These are phyloP conservation scores for Vitis labrusca DNA, from an alignment of 164 flowering plant species.

Conservation along the genomic window DNA sequence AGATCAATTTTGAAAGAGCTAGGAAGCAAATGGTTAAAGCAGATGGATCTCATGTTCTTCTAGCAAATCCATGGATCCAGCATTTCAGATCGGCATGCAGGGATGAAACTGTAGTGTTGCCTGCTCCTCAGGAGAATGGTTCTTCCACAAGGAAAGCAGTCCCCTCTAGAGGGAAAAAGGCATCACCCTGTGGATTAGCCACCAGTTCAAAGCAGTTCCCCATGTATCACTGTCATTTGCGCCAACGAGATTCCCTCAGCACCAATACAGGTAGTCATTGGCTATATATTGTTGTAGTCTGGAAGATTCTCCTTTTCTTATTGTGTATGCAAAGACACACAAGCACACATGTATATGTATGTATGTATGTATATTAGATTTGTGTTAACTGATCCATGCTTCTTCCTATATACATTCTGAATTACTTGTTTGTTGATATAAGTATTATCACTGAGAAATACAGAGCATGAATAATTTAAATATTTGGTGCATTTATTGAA, in stretches of 20 bases:
- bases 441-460: background rate
- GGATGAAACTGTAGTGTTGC: conserved; percentile 12
- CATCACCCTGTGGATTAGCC: conserved; percentile 11
- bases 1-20: conserved; percentile 41
- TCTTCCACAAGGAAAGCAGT: conserved; percentile 7
- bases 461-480: background rate
- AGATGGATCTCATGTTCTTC: conserved; percentile 18
- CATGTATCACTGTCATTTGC: conserved; percentile 6
- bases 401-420: background rate
- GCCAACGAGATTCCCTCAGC: conserved; percentile 25
- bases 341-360: too few species aligned
- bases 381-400: background rate
- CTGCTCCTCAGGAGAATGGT: conserved; percentile 18
- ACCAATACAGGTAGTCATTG: conserved; percentile 35
- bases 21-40: conserved; percentile 12
- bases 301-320: background rate
- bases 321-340: background rate
- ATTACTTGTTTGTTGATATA: background rate
- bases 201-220: conserved; percentile 19
- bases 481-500: background rate
- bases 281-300: background rate
- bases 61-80: conserved; percentile 56
- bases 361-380: too few species aligned
- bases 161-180: conserved; percentile 15
- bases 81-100: conserved; percentile 34